Evolutionary conservation across 352 stramenopile genomes (phyloP).

Genomic region (Aphanomyces invadans): DNA sequence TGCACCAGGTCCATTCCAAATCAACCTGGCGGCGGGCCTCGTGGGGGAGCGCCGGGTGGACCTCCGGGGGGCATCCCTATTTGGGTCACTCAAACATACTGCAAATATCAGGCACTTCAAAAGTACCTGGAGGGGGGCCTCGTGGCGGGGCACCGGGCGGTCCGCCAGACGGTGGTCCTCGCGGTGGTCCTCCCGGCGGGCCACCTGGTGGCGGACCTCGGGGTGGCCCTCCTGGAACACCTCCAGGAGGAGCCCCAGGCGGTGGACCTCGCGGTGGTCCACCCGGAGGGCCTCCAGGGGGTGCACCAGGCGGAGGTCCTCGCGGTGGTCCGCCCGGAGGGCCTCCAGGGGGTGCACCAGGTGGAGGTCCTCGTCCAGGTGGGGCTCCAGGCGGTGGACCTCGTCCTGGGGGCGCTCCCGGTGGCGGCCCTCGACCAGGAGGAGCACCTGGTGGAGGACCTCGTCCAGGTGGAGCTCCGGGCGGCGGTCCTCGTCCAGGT

Average conservation of each 20-base stretch:
- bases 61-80: slow-evolving; percentile 17
- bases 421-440: not conserved
- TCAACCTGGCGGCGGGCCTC: slow-evolving; percentile 28
- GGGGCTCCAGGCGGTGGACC: slow-evolving; percentile 29
- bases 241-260: slow-evolving; percentile 26
- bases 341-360: slow-evolving; percentile 26
- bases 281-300: slow-evolving; percentile 20
- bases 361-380: slow-evolving; percentile 25
- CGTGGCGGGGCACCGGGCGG: slow-evolving; percentile 32
- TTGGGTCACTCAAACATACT: no score
- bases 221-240: slow-evolving; percentile 27
- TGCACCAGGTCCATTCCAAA: no score
- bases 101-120: no score
- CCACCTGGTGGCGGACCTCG: slow-evolving; percentile 25
- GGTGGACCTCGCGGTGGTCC: slow-evolving; percentile 25
- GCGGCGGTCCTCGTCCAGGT: slow-evolving; percentile 27
- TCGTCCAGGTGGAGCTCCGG: slow-evolving; percentile 16
- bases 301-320: slow-evolving; percentile 31
- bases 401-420: slow-evolving; percentile 2
- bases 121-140: slow-evolving; percentile 25
- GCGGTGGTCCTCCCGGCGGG: slow-evolving; percentile 5
- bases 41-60: slow-evolving; percentile 25
- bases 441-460: not conserved
- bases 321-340: slow-evolving; percentile 24
- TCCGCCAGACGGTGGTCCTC: slow-evolving; percentile 28